A percentile compares a stretch with the other conserved stretches of the same genome.
Evolutionary conservation across 2,329 filamentous ascomycete species (phyloP).

Genomic region (Ophiostoma montium): DNA sequence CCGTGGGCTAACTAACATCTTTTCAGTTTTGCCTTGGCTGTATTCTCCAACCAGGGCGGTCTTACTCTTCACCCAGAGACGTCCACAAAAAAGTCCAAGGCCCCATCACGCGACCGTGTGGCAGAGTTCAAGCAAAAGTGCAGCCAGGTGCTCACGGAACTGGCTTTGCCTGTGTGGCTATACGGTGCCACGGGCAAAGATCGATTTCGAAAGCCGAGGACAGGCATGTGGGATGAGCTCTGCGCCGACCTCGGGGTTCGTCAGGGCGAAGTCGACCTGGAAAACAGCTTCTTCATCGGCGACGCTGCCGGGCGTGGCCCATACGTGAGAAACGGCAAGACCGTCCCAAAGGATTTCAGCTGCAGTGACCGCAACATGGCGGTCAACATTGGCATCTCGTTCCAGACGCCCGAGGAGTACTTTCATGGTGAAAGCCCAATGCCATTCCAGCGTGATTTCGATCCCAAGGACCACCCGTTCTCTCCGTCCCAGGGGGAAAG

Average conservation of each 20-base stretch:
- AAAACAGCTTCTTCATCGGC: conserved; percentile 70
- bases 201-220: conserved; percentile 70
- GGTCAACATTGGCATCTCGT: conserved; percentile 65
- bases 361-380: conserved; percentile 68
- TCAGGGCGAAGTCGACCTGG: conserved; percentile 43
- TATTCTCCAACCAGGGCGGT: conserved; percentile 83
- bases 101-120: conserved; percentile 45
- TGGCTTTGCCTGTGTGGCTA: conserved; percentile 63
- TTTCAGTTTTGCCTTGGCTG: conserved; percentile 42
- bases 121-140: conserved; percentile 74
- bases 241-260: conserved; percentile 43
- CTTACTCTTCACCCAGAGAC: conserved; percentile 57
- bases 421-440: conserved; percentile 57
- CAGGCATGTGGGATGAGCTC: conserved; percentile 69
- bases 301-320: conserved; percentile 59
- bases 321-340: conserved; percentile 35
- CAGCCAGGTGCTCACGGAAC: conserved; percentile 49
- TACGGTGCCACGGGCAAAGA: conserved; percentile 82
- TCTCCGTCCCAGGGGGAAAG: conserved; percentile 13
- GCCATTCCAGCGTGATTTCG: conserved; percentile 56
- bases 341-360: conserved; percentile 42
- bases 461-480: conserved; percentile 46
- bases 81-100: conserved; percentile 20
- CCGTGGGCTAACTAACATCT: not conserved
- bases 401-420: conserved; percentile 82